Base-by-base conservation (phyloP, 257 asterid species). In the Penstemon eatonii region DNA sequence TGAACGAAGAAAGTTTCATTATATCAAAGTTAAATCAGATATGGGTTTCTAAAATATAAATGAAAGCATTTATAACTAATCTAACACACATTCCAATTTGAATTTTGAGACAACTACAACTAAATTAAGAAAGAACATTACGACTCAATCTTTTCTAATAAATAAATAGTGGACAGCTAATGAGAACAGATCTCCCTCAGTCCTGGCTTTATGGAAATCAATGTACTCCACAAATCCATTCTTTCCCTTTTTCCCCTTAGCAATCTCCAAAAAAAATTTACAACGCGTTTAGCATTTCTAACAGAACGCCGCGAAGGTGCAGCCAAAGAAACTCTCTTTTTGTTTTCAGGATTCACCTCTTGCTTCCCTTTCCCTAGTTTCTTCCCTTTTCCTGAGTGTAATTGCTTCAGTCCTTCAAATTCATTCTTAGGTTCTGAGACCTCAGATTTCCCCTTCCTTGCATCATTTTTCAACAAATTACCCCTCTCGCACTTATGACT, bases 271-370 rank as follows among this genome's bases (percentile, higher is more conserved):
- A 42, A 83, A 54, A n/a, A 74, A 42, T 72, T 80, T 52, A 75
- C 64, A 58, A 72, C 56, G 33, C 82, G 79, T 75, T 81, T 92
- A 65, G 85, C 84, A 71, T 76, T 77, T 80, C 98, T 89, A 60
- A 95, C 86, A 69, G 98, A 92, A 44, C 98, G 92, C n/a, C 98
- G 86, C 78, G 89, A 74, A 73, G 98, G 94, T 63, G 83, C 75
- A 67, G 75, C 83, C 55, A 83, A 19, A 49, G 83, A 67, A 73
- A 68, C 82, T 62, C 77, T 68, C 73, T 73, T 84, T 47, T 54
- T 82, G 58, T 65, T 83, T 77, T 61, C 76, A 18, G 78, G 73
- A n/a, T 76, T 78, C 73, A 66, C 71, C 58, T 50, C 70, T 68
- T 65, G 82, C 78, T 81, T 87, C 63, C 37, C 75, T 76, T 78